These are phyloP conservation scores for Sarcocystis neurona DNA, from an alignment of 169 alveolate genomes.

Conservation along the genomic window DNA sequence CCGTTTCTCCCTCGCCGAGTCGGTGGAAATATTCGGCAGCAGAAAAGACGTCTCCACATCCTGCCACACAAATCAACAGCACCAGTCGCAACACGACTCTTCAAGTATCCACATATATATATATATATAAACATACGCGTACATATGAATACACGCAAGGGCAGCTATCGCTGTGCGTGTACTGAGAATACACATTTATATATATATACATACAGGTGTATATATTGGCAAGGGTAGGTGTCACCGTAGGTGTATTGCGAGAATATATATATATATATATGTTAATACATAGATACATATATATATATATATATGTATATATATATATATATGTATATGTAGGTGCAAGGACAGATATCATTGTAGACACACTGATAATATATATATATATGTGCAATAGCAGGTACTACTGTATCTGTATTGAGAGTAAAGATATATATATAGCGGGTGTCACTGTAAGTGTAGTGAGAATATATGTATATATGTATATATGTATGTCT, in stretches of 20 bases:
- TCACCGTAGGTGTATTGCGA: background rate
- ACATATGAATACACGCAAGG: too few species aligned
- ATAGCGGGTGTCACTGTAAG: too few species aligned
- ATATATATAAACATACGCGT: too few species aligned
- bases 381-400: too few species aligned
- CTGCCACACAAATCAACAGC: too few species aligned
- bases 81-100: too few species aligned
- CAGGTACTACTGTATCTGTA: too few species aligned
- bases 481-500: too few species aligned
- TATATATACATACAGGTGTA: background rate
- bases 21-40: constrained; percentile 65
- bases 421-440: too few species aligned
- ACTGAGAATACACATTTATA: background rate
- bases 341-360: background rate
- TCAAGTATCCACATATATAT: too few species aligned
- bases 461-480: too few species aligned
- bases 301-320: background rate
- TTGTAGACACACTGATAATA: background rate
- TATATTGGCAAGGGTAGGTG: background rate
- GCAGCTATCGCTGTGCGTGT: background rate
- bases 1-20: constrained; percentile 50
- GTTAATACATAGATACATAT: background rate
- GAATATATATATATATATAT: background rate
- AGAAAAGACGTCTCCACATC: constrained; percentile 79
- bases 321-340: too few species aligned